Percentiles rank a stretch among this genome's conserved stretches.
Conservation (phyloP, 352 stramenopile genomes). For the Phytophthora pistaciae region DNA sequence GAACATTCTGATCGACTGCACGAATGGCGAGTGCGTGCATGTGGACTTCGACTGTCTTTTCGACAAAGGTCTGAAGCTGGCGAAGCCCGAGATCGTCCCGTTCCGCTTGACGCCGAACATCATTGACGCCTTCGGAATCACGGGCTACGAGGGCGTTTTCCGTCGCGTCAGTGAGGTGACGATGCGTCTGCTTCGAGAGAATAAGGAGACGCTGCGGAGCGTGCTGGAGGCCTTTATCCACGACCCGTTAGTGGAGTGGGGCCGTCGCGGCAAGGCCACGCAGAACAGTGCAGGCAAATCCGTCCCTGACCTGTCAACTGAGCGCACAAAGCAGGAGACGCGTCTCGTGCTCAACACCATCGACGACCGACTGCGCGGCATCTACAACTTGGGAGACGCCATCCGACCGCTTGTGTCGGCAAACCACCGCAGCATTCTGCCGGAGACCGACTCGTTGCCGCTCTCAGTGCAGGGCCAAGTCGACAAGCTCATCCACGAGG, state of each 20-base stretch:
- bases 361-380: conserved; percentile 91
- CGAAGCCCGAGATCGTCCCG: conserved; percentile 98
- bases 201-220: conserved; percentile 97
- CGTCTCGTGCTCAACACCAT: conserved; percentile 91
- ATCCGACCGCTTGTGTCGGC: conserved; percentile 76
- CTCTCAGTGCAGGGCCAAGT: conserved; percentile 95
- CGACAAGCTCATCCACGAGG: conserved; percentile 95
- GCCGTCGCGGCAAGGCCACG: conserved; percentile 74
- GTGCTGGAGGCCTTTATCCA: conserved; percentile 99
- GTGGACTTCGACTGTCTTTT: conserved; percentile 99
- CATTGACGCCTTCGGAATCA: conserved; percentile 99
- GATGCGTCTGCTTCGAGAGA: conserved; percentile 94
- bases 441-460: conserved; percentile 88
- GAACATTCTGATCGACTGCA: conserved; percentile 99
- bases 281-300: conserved; percentile 53
- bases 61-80: conserved; percentile 98
- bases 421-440: conserved; percentile 72
- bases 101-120: conserved; percentile 99
- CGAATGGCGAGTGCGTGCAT: conserved; percentile 98
- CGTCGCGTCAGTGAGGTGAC: conserved; percentile 93
- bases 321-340: conserved; percentile 89
- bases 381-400: conserved; percentile 92
- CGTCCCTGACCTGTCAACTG: conserved; percentile 57
- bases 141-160: conserved; percentile 96
- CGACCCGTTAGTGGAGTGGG: conserved; percentile 96